Conservation (phyloP, 805 yeast species). For the Starmerella ratchasimensis region DNA sequence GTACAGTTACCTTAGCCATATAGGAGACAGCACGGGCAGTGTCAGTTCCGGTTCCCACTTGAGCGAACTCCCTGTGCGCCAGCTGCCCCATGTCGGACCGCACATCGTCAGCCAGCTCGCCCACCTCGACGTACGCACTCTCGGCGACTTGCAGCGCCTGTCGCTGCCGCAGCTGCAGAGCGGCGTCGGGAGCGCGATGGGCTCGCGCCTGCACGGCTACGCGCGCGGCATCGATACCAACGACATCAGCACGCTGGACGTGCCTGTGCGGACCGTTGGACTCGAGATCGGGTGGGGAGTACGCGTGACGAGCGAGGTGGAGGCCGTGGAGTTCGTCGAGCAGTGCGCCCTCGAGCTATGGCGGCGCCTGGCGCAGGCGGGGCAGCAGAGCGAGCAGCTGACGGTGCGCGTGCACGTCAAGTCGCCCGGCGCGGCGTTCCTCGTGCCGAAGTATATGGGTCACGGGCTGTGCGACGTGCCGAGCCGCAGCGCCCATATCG, state of each 20-base stretch:
- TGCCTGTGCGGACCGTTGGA: constrained; percentile 55
- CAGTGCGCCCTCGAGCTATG: constrained; percentile 47
- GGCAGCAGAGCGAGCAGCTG: constrained; percentile 21
- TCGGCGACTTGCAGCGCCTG: constrained; percentile 32
- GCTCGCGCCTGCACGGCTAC: constrained; percentile 44
- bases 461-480: constrained; percentile 64
- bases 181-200: constrained; percentile 57
- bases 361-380: constrained; percentile 39
- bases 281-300: constrained; percentile 90
- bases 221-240: constrained; percentile 49
- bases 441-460: constrained; percentile 70
- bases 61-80: constrained; percentile 13
- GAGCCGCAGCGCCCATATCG: constrained; percentile 41
- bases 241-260: constrained; percentile 36
- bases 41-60: too few relatives aligned
- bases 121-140: constrained; percentile 25
- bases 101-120: constrained; percentile 35
- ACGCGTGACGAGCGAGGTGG: constrained; percentile 45
- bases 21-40: constrained; percentile 19
- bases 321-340: constrained; percentile 51
- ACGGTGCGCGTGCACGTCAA: constrained; percentile 51
- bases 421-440: constrained; percentile 52
- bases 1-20: constrained; percentile 24
- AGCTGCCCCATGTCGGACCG: constrained; percentile 33
- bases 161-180: constrained; percentile 28